Base-by-base conservation (phyloP, 2,329 filamentous ascomycete genomes). In the Tolypocladium nubicola region DNA sequence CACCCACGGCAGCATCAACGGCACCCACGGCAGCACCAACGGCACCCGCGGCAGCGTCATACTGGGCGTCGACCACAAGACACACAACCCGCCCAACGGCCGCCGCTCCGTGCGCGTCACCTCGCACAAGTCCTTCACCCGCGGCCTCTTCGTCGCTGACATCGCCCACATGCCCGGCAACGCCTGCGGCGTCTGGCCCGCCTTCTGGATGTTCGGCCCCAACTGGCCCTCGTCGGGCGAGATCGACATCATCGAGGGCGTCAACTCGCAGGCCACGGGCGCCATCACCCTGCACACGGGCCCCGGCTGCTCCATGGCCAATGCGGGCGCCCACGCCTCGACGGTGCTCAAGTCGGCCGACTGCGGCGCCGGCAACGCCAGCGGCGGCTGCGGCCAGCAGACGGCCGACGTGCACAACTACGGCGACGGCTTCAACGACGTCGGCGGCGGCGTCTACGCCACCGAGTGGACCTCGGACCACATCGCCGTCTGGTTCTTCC, bases 401-500 rank as follows among this genome's bases (percentile, higher is more conserved):
- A 80, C 80, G 1, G 64, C 71, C 33, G 74, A 80, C 63, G 76
- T 78, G 54, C 68, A 75, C 50, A 82, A 79, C 62, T 89, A 85
- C 63, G 88, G 88, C 16, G 74, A 81, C 33, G 83, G 80, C 8
- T 91, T 95, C 77, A 94, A 94, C 71, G 74, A 74, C 30, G 79
- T 73, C 38, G 79, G 80, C 11, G 88, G 88, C 30, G 89, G 88
- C 43, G 78, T 91, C 52, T 91, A 88, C 65, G 87, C 84, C 39
- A 82, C 86, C 57, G 85, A 91, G 70, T 96, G 91, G 89, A 90
- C 87, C 2, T 78, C 80, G 37, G 68, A 80, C 0, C 78, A 78
- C 61, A 94, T 97, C 70, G 80, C 80, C 45, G 79, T 96, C 62
- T 97, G 85, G 83, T 93, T 90, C 79, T 97, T 96, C 73, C 78